Conservation (phyloP, 2,329 filamentous ascomycete genomes). For the Ophiostoma populinum region DNA sequence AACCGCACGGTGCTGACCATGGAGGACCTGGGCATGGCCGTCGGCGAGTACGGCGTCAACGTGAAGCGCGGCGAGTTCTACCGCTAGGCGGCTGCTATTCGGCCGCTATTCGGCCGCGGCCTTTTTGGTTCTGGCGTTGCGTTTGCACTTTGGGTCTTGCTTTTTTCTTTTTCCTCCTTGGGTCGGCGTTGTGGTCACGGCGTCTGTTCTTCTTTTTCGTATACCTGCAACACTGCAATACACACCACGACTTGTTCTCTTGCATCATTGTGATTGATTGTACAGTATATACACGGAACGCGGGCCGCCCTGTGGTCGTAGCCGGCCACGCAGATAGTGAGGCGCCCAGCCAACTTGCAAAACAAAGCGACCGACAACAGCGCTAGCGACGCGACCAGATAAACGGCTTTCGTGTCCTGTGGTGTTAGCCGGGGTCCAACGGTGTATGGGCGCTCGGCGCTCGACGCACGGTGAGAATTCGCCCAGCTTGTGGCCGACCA, state of each 20-base stretch:
- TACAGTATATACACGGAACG: constrained; percentile 4
- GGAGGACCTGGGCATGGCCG: constrained; percentile 97
- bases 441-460: no score
- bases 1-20: constrained; percentile 92
- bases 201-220: not conserved
- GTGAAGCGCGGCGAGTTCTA: constrained; percentile 97
- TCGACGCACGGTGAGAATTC: constrained; percentile 70
- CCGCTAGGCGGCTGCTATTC: constrained; percentile 29
- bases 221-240: not conserved
- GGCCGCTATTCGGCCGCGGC: not conserved
- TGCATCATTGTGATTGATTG: not conserved
- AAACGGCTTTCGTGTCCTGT: constrained; percentile 40
- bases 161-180: constrained; percentile 4
- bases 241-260: not conserved
- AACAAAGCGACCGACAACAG: no score
- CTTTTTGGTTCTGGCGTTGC: not conserved
- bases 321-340: no score
- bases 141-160: not conserved
- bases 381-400: constrained; percentile 24
- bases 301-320: no score
- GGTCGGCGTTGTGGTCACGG: no score
- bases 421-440: not conserved
- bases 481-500: constrained; percentile 90
- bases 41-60: constrained; percentile 93
- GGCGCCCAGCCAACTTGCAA: no score